Evolutionary conservation across 2,329 filamentous ascomycete genomes (phyloP), one percentile per base, ranked within the genome.

Genomic region (Trichoderma sp.): DNA sequence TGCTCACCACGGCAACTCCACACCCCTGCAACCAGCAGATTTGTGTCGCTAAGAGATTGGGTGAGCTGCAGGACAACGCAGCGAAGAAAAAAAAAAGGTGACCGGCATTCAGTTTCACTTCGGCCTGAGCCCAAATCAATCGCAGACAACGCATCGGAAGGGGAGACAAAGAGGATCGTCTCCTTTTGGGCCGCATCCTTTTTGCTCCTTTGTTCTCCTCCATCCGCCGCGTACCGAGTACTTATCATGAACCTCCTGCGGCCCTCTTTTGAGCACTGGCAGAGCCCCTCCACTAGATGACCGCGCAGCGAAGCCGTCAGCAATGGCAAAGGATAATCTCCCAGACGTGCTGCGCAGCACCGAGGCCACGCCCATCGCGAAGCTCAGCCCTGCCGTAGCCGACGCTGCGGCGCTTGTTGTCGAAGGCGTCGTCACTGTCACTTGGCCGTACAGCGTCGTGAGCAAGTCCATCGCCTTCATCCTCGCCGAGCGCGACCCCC

Each of bases 381-480:
- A 86, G 69, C 81, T 90, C 37, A 76, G 72, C 37, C 86, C 87
- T 6, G 79, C 82, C 9, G 73, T 88, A 6, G 67, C 78, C 15
- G 76, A 83, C 13, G 76, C 78, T 27, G 67, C 74, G 2, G 76
- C 79, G 6, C 80, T 80, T 69, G 80, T 82, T 13, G 79, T 97
- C 35, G 85, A 87, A 68, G 93, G 92, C 45, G 83, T 91, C 17
- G 87, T 97, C 25, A 94, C 93, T 9, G 87, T 98, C 39, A 89
- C 92, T 68, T 98, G 94, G 94, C 94, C 94, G 0, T 97, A 92
- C 78, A 97, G 92, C 71, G 91, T 90, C 25, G 88, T 92, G 29
- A 90, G 86, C 34, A 87, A 86, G 64, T 89, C 89, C 45, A 86
- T 93, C 72, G 90, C 92, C 29, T 89, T 97, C 60, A 86, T 96